Evolutionary conservation across 768 basidiomycete genomes (phyloP), one percentile per base, ranked within the genome.

Genomic region (Astraeus odoratus): DNA sequence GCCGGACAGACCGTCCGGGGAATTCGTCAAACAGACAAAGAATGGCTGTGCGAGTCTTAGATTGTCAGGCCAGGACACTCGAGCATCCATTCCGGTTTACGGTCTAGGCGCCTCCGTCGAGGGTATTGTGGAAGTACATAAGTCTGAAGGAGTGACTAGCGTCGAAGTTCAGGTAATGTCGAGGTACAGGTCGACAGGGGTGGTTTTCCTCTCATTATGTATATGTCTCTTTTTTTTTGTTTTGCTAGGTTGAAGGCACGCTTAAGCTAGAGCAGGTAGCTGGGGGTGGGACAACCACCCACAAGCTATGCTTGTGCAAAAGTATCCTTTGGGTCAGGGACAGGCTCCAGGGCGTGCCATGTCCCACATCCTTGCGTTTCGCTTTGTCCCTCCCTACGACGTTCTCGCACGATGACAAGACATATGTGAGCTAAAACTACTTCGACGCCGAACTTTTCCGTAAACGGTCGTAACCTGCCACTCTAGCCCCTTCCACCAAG

Each of bases 401-500:
- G 0, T 86, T 85, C 58, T 57, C 64, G 1, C 71, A 77, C 42
- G 75, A 78, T 23, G 74, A 69, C 19, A 72, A 69, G 40, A 74
- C 67, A 5, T 85, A 81, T 67, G 85, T 86, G 50, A 53, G 78
- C 69, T 23, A 27, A 36, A 36, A 41, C 35, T 36, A 29, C 7
- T 29, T 29, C 27, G 12, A 29, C 6, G 27, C 27, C 52, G 18
- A 8, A 9, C n/a, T 27, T 18, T 29, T 22, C 37, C 26, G 20
- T 25, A 36, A 20, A 44, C 4, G 29, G 20, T 8, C 41, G 39
- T 48, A 19, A 54, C 29, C 43, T 48, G 24, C 4, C 42, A 41
- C 22, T 12, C 20, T 36, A 87, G 85, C 70, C 77, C 35, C 67
- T 89, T 19, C 86, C 86, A 18, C 86, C 86, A 1, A 83, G 77